A percentile compares a stretch with the other conserved stretches of the same genome.
Evolutionary conservation across 148 eudicot species (phyloP).

Genomic region (Vaccinium macrocarpon): DNA sequence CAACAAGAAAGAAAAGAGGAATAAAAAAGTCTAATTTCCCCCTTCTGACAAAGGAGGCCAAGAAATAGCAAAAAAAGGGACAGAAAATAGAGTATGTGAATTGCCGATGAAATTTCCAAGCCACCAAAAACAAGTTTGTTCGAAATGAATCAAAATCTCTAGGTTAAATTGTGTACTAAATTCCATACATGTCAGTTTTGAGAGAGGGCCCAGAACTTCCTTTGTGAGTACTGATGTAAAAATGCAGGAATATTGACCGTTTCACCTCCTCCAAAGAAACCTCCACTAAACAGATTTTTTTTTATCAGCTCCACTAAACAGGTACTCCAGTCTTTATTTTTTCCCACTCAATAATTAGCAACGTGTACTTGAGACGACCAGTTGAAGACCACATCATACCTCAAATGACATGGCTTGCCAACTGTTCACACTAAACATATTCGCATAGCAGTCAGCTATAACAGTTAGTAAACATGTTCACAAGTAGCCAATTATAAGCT

Average conservation of each 20-base stretch:
- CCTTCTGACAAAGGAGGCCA: not conserved
- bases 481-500: not conserved
- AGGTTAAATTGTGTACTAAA: not conserved
- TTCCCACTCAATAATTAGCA: not conserved
- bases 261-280: not conserved
- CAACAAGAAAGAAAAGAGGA: not conserved
- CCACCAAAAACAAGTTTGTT: not conserved
- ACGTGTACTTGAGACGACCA: not conserved
- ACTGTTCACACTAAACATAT: not conserved
- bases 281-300: not conserved
- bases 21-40: not conserved
- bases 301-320: not conserved
- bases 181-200: not conserved
- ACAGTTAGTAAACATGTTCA: not conserved
- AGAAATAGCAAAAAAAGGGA: not conserved
- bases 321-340: not conserved
- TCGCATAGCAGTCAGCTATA: not conserved
- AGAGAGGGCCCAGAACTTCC: not conserved
- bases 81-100: not conserved
- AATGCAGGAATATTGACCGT: not conserved
- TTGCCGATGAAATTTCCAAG: not conserved
- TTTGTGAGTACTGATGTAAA: not conserved
- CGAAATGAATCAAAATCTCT: not conserved
- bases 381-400: not conserved
- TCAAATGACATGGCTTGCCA: not conserved